Evolutionary conservation across 2,329 filamentous ascomycete species (phyloP).

Genomic region (Claviceps sp.): DNA sequence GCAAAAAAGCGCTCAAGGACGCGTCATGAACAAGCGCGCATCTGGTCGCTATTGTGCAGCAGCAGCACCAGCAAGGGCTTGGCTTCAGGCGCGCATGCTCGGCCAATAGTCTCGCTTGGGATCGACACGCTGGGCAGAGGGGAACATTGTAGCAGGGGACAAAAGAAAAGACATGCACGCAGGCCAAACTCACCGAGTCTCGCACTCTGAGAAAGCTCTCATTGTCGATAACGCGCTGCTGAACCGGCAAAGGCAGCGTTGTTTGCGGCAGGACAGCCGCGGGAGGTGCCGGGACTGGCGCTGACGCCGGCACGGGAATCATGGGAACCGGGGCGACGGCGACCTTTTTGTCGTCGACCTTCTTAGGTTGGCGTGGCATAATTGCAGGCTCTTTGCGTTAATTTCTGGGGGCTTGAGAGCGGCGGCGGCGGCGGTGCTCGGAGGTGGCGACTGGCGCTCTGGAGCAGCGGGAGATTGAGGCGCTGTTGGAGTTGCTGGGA

Average conservation of each 20-base stretch:
- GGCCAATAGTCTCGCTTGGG: neutral
- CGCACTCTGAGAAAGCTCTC: slow-evolving; percentile 70
- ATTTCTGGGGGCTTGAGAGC: neutral
- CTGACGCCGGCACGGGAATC: slow-evolving; percentile 3
- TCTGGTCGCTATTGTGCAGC: neutral
- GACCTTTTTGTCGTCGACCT: slow-evolving; percentile 25
- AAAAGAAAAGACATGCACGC: slow-evolving; percentile 6
- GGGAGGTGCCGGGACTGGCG: neutral
- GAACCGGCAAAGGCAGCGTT: slow-evolving; percentile 8
- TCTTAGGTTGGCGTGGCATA: slow-evolving; percentile 35
- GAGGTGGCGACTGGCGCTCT: slow-evolving; percentile 3
- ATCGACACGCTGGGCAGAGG: neutral
- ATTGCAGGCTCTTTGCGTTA: slow-evolving; percentile 7
- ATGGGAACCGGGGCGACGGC: slow-evolving; percentile 19
- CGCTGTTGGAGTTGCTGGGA: slow-evolving; percentile 9
- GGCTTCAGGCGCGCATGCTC: neutral
- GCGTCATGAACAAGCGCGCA: neutral
- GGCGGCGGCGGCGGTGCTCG: neutral
- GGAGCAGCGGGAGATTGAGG: slow-evolving; percentile 7
- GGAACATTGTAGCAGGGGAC: too few species aligned
- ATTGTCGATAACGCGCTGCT: slow-evolving; percentile 42
- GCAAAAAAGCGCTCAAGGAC: too few species aligned
- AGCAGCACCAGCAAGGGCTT: neutral
- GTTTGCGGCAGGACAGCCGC: slow-evolving; percentile 6
- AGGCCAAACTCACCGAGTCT: slow-evolving; percentile 54